Conservation (phyloP, 1,284 basidiomycete species). For the Cryptococcus sp. region DNA sequence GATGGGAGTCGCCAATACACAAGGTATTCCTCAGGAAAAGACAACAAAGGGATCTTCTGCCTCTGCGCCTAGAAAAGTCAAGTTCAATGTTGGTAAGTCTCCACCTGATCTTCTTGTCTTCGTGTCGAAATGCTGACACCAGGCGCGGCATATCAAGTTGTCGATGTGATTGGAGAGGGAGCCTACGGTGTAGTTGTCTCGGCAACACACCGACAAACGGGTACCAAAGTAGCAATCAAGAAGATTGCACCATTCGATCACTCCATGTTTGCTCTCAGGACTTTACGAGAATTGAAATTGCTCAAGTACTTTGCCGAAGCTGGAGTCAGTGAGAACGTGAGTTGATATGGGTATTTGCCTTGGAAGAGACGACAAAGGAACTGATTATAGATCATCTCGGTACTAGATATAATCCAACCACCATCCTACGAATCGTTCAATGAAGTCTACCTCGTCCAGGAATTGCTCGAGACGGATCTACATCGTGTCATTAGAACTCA, state of each 20-base stretch:
- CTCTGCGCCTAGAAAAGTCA: constrained; percentile 74
- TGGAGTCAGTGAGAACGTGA: constrained; percentile 85
- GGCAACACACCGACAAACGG: constrained; percentile 72
- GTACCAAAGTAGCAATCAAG: constrained; percentile 80
- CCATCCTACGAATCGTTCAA: constrained; percentile 84
- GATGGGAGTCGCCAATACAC: not conserved
- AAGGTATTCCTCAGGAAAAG: constrained; percentile 23
- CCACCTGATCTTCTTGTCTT: not conserved
- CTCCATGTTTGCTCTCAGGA: constrained; percentile 83
- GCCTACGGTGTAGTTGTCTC: constrained; percentile 73
- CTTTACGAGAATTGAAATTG: constrained; percentile 79
- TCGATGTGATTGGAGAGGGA: constrained; percentile 89
- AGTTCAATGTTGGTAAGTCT: constrained; percentile 82
- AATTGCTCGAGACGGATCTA: constrained; percentile 72
- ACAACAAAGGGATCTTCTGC: constrained; percentile 36
- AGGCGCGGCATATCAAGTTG: constrained; percentile 69
- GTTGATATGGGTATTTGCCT: constrained; percentile 37
- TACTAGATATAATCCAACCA: constrained; percentile 90
- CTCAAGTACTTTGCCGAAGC: constrained; percentile 87
- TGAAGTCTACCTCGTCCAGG: constrained; percentile 71
- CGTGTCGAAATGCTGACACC: not conserved
- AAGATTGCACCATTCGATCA: constrained; percentile 91
- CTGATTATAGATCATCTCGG: constrained; percentile 74
- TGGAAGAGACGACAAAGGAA: not conserved
- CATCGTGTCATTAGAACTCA: constrained; percentile 71